A percentile compares a stretch with the other conserved stretches of the same genome.
Evolutionary conservation across 441 rosid genomes (phyloP).

Genomic region (Viola pubescens): DNA sequence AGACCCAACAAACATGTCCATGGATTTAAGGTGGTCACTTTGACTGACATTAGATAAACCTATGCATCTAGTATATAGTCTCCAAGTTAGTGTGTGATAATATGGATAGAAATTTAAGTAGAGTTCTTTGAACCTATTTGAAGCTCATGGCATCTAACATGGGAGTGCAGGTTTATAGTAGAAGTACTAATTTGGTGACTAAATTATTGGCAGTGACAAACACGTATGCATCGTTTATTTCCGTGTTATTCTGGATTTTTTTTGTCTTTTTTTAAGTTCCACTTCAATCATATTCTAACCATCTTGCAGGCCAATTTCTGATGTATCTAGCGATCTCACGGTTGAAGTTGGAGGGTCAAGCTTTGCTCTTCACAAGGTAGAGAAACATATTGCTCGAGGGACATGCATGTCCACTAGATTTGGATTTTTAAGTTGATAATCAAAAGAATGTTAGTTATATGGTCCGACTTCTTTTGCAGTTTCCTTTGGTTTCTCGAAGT

Average conservation of each 20-base stretch:
- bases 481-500: slow-evolving; percentile 84
- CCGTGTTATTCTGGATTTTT: slow-evolving; percentile 16
- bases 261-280: slow-evolving; percentile 11
- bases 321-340: slow-evolving; percentile 87
- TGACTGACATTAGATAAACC: not conserved
- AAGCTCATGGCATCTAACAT: slow-evolving; percentile 20
- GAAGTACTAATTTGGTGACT: slow-evolving; percentile 23
- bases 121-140: slow-evolving; percentile 10
- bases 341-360: slow-evolving; percentile 78
- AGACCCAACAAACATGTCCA: too few species aligned
- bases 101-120: not conserved
- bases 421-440: not conserved
- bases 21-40: too few species aligned
- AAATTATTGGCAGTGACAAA: slow-evolving; percentile 35
- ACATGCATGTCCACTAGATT: not conserved
- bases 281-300: slow-evolving; percentile 16
- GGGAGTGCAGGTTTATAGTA: slow-evolving; percentile 25
- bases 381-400: not conserved
- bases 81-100: not conserved
- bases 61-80: not conserved
- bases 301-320: slow-evolving; percentile 86
- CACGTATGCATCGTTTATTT: slow-evolving; percentile 31
- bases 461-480: slow-evolving; percentile 36
- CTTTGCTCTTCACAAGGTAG: slow-evolving; percentile 91
- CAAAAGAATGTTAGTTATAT: not conserved